Evolutionary conservation across 768 basidiomycete species (phyloP).

Genomic region (Fibroporia radiculosa): DNA sequence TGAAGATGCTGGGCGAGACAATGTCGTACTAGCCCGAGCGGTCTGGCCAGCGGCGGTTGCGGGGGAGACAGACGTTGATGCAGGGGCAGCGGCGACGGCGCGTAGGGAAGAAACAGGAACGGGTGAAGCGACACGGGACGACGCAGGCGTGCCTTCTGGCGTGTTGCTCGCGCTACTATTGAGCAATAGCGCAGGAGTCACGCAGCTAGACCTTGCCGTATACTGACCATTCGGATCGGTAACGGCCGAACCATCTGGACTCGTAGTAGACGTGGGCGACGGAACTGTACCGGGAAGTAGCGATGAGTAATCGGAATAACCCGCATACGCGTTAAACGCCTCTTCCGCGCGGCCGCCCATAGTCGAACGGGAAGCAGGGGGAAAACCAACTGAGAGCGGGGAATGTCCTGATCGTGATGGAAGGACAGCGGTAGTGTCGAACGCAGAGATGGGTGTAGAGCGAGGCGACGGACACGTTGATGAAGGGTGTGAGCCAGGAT

Average conservation of each 20-base stretch:
- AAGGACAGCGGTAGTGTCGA: constrained; percentile 48
- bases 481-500: constrained; percentile 25
- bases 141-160: constrained; percentile 39
- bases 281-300: constrained; percentile 51
- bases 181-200: constrained; percentile 62
- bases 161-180: constrained; percentile 35
- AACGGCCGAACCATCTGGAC: constrained; percentile 6
- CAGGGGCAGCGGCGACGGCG: constrained; percentile 17
- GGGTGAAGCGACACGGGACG: constrained; percentile 35
- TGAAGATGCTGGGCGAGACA: constrained; percentile 45
- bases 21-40: constrained; percentile 36
- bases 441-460: constrained; percentile 36
- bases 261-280: constrained; percentile 12
- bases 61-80: constrained; percentile 20
- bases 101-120: constrained; percentile 16
- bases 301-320: constrained; percentile 57
- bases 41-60: constrained; percentile 17
- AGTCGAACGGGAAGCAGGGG: constrained; percentile 22
- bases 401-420: constrained; percentile 32
- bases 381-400: constrained; percentile 29
- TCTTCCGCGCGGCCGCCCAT: constrained; percentile 31
- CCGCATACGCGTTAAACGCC: constrained; percentile 63
- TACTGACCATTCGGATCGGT: constrained; percentile 24
- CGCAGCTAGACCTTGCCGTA: constrained; percentile 36
- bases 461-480: constrained; percentile 19